phyloP scores from a whole-genome alignment of 2,329 filamentous ascomycete genomes.

The Fusarium continuum region DNA sequence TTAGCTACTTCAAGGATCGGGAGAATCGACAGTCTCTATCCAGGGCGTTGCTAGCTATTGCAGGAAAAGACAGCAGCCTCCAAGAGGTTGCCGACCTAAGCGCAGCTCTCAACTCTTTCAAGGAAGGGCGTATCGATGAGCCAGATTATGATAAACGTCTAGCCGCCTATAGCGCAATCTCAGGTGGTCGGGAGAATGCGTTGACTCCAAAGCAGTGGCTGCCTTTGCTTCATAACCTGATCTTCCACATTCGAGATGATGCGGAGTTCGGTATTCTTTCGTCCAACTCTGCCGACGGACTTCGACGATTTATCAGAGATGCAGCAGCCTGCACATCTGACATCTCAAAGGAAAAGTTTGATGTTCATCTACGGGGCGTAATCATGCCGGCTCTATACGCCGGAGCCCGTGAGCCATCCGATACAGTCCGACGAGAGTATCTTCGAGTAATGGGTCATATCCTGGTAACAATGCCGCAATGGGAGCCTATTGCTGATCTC shows the following conservation, averaged over 20 bases:
- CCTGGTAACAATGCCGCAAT: constrained; percentile 74
- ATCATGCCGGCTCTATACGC: constrained; percentile 80
- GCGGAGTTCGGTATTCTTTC: constrained; percentile 88
- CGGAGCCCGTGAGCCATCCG: constrained; percentile 80
- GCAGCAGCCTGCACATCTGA: constrained; percentile 54
- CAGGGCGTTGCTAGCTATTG: constrained; percentile 76
- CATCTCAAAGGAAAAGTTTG: constrained; percentile 56
- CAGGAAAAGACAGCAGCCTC: constrained; percentile 69
- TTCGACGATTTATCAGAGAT: constrained; percentile 80
- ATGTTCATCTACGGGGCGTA: constrained; percentile 67
- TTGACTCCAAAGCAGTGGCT: constrained; percentile 82
- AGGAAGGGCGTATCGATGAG: constrained; percentile 77
- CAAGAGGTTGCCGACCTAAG: constrained; percentile 75
- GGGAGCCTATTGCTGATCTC: constrained; percentile 79
- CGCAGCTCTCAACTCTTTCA: constrained; percentile 82
- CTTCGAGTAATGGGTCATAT: constrained; percentile 82
- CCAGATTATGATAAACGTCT: constrained; percentile 88
- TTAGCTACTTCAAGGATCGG: constrained; percentile 88
- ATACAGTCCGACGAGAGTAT: constrained; percentile 85
- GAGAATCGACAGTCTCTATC: constrained; percentile 79
- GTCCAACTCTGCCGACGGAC: constrained; percentile 79
- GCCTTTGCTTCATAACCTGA: constrained; percentile 86
- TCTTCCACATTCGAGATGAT: constrained; percentile 85
- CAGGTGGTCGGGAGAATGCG: constrained; percentile 64
- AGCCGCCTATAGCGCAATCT: constrained; percentile 77